Conservation (phyloP, 805 yeast species). For the Candida ortonii region DNA sequence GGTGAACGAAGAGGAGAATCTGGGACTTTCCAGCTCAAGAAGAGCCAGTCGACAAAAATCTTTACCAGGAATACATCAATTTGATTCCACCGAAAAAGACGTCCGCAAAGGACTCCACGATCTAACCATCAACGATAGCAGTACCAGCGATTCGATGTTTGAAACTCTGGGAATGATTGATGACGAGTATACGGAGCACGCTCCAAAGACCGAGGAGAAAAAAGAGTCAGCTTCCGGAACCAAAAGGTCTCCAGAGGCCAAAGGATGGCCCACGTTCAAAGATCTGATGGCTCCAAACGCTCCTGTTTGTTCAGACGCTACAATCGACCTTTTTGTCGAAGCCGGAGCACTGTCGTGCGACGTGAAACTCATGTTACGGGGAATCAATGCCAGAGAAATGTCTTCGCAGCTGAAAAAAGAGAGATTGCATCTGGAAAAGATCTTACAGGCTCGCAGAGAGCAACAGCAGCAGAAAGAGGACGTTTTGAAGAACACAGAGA, state of each 20-base stretch:
- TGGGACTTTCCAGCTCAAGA: too few relatives aligned
- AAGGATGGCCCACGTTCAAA: conserved; percentile 51
- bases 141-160: conserved; percentile 14
- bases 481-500: too few relatives aligned
- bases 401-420: conserved; percentile 36
- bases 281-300: conserved; percentile 54
- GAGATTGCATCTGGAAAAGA: conserved; percentile 19
- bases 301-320: conserved; percentile 51
- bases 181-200: not conserved
- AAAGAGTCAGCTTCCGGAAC: not conserved
- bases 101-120: not conserved
- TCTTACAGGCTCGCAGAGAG: conserved; percentile 3
- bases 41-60: conserved; percentile 1
- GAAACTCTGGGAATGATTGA: conserved; percentile 14
- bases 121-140: conserved; percentile 4
- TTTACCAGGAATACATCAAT: not conserved
- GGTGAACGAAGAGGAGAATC: too few relatives aligned
- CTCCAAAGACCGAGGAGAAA: not conserved
- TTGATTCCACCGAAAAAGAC: conserved; percentile 1
- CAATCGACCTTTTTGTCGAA: conserved; percentile 60
- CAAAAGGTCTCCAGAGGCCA: conserved; percentile 7
- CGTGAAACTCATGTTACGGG: conserved; percentile 57
- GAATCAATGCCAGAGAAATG: conserved; percentile 54
- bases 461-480: conserved; percentile 1
- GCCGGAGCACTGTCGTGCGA: conserved; percentile 61